These are phyloP conservation scores for Tolypocladium nubicola DNA, from an alignment of 2,329 filamentous ascomycete genomes.

Conservation along the genomic window DNA sequence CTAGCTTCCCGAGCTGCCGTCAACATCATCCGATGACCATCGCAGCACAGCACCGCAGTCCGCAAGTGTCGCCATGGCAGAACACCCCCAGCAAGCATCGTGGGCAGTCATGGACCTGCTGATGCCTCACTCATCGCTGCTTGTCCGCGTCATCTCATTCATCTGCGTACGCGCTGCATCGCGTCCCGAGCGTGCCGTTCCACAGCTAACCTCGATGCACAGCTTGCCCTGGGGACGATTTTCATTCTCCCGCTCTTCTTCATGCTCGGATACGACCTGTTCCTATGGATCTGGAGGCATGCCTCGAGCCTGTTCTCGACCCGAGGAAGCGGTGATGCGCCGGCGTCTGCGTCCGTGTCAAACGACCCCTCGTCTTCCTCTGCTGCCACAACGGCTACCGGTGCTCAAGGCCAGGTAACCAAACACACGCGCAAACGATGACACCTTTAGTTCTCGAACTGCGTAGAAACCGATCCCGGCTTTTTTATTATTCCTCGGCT, in stretches of 20 bases:
- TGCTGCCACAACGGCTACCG: background rate
- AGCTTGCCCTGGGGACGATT: conserved; percentile 34
- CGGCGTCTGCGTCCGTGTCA: background rate
- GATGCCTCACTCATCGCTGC: conserved; percentile 18
- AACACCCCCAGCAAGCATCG: conserved; percentile 10
- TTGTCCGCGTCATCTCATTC: conserved; percentile 26
- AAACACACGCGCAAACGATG: conserved; percentile 4
- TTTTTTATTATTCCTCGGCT: conserved; percentile 10
- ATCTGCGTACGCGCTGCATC: conserved; percentile 21
- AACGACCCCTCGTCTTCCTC: background rate
- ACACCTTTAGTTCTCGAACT: background rate
- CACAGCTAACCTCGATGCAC: conserved; percentile 3
- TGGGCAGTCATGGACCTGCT: conserved; percentile 15
- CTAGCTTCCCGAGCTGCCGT: background rate
- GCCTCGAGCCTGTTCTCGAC: conserved; percentile 10
- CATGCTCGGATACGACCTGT: conserved; percentile 40
- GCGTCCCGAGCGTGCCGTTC: background rate
- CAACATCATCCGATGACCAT: background rate
- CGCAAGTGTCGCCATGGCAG: conserved; percentile 14
- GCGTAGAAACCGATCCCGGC: background rate
- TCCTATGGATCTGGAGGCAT: conserved; percentile 42
- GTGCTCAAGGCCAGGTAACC: conserved; percentile 1
- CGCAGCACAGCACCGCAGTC: background rate
- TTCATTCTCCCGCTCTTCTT: conserved; percentile 34
- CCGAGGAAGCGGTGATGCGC: background rate